A percentile compares a stretch with the other conserved stretches of the same genome.
These are phyloP conservation scores for Xerocomus minutiporus DNA, from an alignment of 1,284 basidiomycete species.

Conservation along the genomic window DNA sequence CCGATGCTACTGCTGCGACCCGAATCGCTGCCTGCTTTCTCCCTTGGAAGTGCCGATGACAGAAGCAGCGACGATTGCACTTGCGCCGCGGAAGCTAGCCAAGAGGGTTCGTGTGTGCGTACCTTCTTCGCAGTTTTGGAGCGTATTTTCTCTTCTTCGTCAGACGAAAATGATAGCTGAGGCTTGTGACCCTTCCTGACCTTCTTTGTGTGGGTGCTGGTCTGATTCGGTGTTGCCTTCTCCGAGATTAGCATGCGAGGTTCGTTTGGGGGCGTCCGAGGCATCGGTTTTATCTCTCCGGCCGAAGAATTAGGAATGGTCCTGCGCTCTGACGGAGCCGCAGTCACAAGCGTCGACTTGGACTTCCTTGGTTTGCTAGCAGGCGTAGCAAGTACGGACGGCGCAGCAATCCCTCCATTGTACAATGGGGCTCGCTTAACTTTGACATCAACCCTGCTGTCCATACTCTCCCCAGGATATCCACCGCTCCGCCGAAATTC, in stretches of 20 bases:
- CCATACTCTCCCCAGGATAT: slow-evolving; percentile 7
- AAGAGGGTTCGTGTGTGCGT: slow-evolving; percentile 38
- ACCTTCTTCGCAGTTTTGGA: slow-evolving; percentile 59
- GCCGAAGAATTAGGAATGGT: background rate
- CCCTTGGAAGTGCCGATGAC: slow-evolving; percentile 18
- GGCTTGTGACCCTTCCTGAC: slow-evolving; percentile 29
- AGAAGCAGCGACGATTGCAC: slow-evolving; percentile 20
- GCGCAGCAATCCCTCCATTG: slow-evolving; percentile 28
- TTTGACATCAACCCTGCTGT: slow-evolving; percentile 13
- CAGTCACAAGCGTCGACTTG: slow-evolving; percentile 6
- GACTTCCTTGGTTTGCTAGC: slow-evolving; percentile 20
- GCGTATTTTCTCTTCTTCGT: slow-evolving; percentile 70
- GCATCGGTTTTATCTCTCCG: slow-evolving; percentile 11
- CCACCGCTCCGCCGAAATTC: slow-evolving; percentile 15
- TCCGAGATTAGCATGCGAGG: slow-evolving; percentile 6
- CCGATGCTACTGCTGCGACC: slow-evolving; percentile 16
- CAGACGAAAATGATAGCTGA: slow-evolving; percentile 54
- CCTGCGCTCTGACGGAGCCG: slow-evolving; percentile 6
- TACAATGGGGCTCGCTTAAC: slow-evolving; percentile 50
- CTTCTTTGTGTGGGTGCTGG: slow-evolving; percentile 19
- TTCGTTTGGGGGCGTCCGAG: slow-evolving; percentile 27
- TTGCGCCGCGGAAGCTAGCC: slow-evolving; percentile 12
- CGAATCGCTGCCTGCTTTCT: slow-evolving; percentile 15
- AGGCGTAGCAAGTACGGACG: slow-evolving; percentile 9
- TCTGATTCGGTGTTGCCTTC: slow-evolving; percentile 24